These are phyloP conservation scores for Phaeosphaeriaceae sp. DNA, from an alignment of 2,329 filamentous ascomycete genomes.

Conservation along the genomic window DNA sequence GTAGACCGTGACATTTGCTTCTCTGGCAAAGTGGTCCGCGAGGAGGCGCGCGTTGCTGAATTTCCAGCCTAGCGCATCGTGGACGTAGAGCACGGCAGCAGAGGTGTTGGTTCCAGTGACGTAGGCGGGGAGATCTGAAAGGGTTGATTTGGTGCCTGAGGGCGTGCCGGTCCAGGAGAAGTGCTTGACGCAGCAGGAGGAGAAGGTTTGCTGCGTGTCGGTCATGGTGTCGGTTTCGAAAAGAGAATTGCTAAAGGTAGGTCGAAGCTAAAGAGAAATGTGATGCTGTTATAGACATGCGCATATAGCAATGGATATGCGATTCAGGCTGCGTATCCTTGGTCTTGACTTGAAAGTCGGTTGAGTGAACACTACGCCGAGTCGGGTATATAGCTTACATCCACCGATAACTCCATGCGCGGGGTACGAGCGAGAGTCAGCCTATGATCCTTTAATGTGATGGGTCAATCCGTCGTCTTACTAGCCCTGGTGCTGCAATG, in stretches of 20 bases:
- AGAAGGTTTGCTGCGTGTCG: conserved; percentile 6
- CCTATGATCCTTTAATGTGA: background rate
- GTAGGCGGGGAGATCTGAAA: conserved; percentile 48
- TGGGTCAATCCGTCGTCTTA: background rate
- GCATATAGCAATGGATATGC: background rate
- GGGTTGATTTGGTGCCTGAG: conserved; percentile 33
- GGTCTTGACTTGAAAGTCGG: background rate
- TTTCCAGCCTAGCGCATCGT: conserved; percentile 53
- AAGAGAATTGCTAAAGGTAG: background rate
- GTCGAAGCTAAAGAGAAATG: background rate
- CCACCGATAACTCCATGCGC: background rate
- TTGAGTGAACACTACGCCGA: background rate
- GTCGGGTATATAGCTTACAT: conserved; percentile 2
- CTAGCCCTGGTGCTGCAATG: background rate
- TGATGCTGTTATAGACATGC: background rate
- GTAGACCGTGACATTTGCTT: conserved; percentile 51
- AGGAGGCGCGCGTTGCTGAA: conserved; percentile 53
- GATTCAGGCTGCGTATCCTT: background rate
- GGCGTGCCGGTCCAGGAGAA: conserved; percentile 47
- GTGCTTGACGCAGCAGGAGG: conserved; percentile 36
- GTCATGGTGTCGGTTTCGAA: background rate
- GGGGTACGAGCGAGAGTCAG: background rate
- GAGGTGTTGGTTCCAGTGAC: conserved; percentile 47
- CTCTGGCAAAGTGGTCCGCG: conserved; percentile 53
- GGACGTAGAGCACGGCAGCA: conserved; percentile 49